phyloP scores from a whole-genome alignment of 2,329 filamentous ascomycete genomes.

The Ophiocordyceps robertsii region DNA sequence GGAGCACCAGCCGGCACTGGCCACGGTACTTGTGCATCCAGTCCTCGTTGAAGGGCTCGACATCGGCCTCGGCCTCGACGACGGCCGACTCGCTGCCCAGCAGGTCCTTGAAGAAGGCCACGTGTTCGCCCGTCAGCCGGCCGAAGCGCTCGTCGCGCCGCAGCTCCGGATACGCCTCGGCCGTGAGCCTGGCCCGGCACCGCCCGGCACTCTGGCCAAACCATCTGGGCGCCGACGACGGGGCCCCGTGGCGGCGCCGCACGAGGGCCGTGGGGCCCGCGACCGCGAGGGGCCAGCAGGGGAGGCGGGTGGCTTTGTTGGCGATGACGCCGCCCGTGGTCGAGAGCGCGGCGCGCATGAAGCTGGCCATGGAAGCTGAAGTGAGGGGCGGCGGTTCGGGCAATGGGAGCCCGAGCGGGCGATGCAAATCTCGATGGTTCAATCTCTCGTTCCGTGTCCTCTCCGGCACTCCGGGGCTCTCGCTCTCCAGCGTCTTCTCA shows the following conservation, averaged over 20 bases:
- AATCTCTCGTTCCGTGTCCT: too few relatives aligned
- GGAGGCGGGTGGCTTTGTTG: background rate
- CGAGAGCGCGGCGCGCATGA: slow-evolving; percentile 3
- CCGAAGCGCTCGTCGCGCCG: slow-evolving; percentile 67
- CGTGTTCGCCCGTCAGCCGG: slow-evolving; percentile 62
- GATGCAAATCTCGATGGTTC: too few relatives aligned
- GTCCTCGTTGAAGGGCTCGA: slow-evolving; percentile 88
- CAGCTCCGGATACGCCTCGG: slow-evolving; percentile 73
- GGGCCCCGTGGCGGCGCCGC: slow-evolving; percentile 10
- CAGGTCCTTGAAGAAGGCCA: slow-evolving; percentile 69
- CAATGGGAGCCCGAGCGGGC: background rate
- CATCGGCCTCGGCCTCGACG: slow-evolving; percentile 63
- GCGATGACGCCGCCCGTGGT: too few relatives aligned
- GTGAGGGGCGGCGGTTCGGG: background rate
- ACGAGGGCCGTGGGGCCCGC: background rate
- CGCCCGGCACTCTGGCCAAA: slow-evolving; percentile 11
- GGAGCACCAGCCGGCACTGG: slow-evolving; percentile 75
- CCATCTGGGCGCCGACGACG: slow-evolving; percentile 16
- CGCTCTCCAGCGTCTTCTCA: too few relatives aligned
- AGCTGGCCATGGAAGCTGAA: slow-evolving; percentile 6
- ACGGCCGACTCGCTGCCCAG: slow-evolving; percentile 68
- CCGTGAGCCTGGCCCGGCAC: slow-evolving; percentile 51
- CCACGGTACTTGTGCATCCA: slow-evolving; percentile 99
- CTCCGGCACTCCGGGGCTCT: too few relatives aligned
- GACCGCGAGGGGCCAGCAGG: background rate